Conservation (phyloP, 2,329 filamentous ascomycete genomes). For the Penicillium expansum region DNA sequence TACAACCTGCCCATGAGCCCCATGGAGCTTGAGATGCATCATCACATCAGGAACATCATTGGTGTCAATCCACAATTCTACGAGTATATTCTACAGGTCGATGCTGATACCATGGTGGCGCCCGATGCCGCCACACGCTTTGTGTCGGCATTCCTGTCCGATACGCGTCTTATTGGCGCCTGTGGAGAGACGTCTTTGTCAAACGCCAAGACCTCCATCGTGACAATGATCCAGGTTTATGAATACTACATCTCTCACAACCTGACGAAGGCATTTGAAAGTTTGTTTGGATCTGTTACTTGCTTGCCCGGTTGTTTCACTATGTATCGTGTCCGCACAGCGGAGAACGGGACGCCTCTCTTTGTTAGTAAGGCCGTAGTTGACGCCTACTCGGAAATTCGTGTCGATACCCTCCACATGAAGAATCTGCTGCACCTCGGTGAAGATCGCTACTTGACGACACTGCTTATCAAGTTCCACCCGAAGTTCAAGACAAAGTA, state of each 20-base stretch:
- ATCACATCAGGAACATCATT: conserved; percentile 98
- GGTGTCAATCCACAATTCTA: conserved; percentile 98
- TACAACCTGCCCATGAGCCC: conserved; percentile 97
- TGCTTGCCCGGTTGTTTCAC: conserved; percentile 98
- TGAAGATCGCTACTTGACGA: conserved; percentile 96
- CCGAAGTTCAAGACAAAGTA: conserved; percentile 98
- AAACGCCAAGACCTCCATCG: conserved; percentile 88
- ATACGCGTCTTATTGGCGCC: conserved; percentile 87
- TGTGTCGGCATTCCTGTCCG: conserved; percentile 84
- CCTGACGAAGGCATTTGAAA: conserved; percentile 93
- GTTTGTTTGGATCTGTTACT: conserved; percentile 93
- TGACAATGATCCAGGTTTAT: conserved; percentile 99
- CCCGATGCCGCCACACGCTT: conserved; percentile 87
- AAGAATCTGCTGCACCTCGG: conserved; percentile 96
- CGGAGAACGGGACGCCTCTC: conserved; percentile 90
- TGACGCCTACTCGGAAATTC: conserved; percentile 83
- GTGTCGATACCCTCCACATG: conserved; percentile 97
- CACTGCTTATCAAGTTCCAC: conserved; percentile 87
- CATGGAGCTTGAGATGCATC: conserved; percentile 95
- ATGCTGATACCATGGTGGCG: conserved; percentile 93
- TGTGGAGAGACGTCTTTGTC: conserved; percentile 93
- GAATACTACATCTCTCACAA: conserved; percentile 99
- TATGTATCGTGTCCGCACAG: conserved; percentile 96
- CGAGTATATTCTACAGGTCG: conserved; percentile 93
- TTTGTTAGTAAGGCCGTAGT: conserved; percentile 94